Percentiles rank a stretch among this genome's conserved stretches.
These are phyloP conservation scores for Dispira parvispora DNA, from an alignment of 192 early-diverging fungal species.

Conservation along the genomic window DNA sequence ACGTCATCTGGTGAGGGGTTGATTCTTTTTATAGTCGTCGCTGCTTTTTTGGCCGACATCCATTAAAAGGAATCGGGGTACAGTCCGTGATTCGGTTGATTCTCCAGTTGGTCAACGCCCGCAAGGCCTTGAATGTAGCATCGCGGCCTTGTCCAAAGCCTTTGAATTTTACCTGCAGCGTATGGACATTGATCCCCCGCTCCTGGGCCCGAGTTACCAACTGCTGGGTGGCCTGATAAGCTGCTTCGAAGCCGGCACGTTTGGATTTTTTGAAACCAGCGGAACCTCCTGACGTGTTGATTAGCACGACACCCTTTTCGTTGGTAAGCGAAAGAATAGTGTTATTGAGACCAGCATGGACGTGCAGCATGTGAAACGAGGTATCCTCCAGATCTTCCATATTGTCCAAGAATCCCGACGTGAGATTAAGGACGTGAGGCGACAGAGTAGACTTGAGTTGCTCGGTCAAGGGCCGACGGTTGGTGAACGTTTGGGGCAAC, in stretches of 20 bases:
- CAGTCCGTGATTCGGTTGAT: slow-evolving; percentile 65
- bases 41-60: slow-evolving; percentile 77
- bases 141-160: slow-evolving; percentile 86
- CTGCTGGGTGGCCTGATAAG: slow-evolving; percentile 69
- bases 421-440: too few relatives aligned
- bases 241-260: slow-evolving; percentile 77
- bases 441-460: too few relatives aligned
- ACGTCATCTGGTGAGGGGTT: too few relatives aligned
- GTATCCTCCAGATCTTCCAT: neutral
- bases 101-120: slow-evolving; percentile 53
- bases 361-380: slow-evolving; percentile 30
- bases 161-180: slow-evolving; percentile 65
- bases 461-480: too few relatives aligned
- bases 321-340: slow-evolving; percentile 72
- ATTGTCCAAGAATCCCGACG: too few relatives aligned
- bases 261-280: slow-evolving; percentile 78
- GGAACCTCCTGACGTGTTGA: slow-evolving; percentile 60
- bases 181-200: slow-evolving; percentile 41
- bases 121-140: slow-evolving; percentile 75
- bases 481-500: too few relatives aligned
- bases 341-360: slow-evolving; percentile 59
- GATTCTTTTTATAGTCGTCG: slow-evolving; percentile 49
- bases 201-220: slow-evolving; percentile 49
- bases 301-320: slow-evolving; percentile 45
- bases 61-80: slow-evolving; percentile 82